phyloP scores from a whole-genome alignment of 805 yeast species.

The Ogataea ramenticola region DNA sequence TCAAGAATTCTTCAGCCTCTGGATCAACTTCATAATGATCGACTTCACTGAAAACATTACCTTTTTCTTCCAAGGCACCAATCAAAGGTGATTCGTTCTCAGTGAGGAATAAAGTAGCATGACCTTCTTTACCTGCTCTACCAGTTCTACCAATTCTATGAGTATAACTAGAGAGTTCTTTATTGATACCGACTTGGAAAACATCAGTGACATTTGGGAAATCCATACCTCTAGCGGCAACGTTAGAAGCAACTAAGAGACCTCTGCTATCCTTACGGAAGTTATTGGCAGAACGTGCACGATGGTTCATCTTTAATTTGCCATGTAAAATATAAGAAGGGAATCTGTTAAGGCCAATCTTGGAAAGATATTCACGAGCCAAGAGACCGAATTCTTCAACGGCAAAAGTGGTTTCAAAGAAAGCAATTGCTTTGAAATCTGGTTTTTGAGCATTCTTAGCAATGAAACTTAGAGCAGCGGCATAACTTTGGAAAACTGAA shows the following conservation, averaged over 20 bases:
- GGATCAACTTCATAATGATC: conserved; percentile 30
- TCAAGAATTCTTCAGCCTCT: conserved; percentile 29
- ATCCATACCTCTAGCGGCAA: conserved; percentile 96
- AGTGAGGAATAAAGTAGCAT: conserved; percentile 54
- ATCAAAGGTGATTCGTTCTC: conserved; percentile 52
- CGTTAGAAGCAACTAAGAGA: conserved; percentile 79
- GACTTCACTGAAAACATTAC: conserved; percentile 44
- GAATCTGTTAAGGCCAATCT: conserved; percentile 14
- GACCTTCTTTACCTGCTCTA: conserved; percentile 79
- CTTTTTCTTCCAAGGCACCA: conserved; percentile 41
- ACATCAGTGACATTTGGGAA: conserved; percentile 85
- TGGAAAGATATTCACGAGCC: conserved; percentile 21
- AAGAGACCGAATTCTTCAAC: conserved; percentile 50
- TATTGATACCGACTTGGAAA: conserved; percentile 73
- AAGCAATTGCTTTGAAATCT: conserved; percentile 71
- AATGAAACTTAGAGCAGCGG: conserved; percentile 49
- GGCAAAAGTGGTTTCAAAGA: conserved; percentile 69
- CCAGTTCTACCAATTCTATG: conserved; percentile 97
- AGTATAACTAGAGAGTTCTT: conserved; percentile 69
- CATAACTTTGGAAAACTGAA: conserved; percentile 49
- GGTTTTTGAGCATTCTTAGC: conserved; percentile 23
- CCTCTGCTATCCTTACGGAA: conserved; percentile 36
- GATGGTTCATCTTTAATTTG: conserved; percentile 56
- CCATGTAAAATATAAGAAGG: conserved; percentile 50
- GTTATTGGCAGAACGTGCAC: conserved; percentile 31